phyloP scores from a whole-genome alignment of 1,284 basidiomycete species.

The Xerocomus nothofagi region DNA sequence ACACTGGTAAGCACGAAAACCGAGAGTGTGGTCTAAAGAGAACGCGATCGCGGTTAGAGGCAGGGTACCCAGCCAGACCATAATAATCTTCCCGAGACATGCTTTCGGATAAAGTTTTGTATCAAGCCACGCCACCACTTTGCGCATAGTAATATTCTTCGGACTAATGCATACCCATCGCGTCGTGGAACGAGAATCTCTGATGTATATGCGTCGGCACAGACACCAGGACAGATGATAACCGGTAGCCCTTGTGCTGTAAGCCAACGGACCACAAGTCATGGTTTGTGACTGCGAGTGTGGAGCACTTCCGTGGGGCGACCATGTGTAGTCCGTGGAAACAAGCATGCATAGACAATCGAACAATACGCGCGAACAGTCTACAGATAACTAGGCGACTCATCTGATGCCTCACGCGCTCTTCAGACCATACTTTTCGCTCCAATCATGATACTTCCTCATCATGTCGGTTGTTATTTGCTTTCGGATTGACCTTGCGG shows the following conservation, averaged over 20 bases:
- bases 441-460: constrained; percentile 69
- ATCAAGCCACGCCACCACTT: background rate
- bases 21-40: background rate
- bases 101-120: constrained; percentile 7
- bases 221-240: background rate
- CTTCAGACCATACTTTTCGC: constrained; percentile 37
- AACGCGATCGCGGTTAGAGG: background rate
- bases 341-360: background rate
- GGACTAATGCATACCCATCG: background rate
- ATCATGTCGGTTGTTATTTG: constrained; percentile 89
- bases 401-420: constrained; percentile 5
- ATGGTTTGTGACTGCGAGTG: background rate
- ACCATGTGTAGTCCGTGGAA: background rate
- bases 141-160: too few species aligned
- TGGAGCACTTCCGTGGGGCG: background rate
- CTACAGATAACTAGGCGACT: background rate
- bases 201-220: background rate
- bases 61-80: background rate
- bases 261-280: background rate
- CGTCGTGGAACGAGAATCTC: background rate
- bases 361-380: too few species aligned
- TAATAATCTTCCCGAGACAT: constrained; percentile 5
- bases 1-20: background rate
- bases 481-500: constrained; percentile 71
- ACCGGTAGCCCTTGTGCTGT: background rate